Conservation (phyloP, 75 land plant genomes). For the Ceratopteris richardii region DNA sequence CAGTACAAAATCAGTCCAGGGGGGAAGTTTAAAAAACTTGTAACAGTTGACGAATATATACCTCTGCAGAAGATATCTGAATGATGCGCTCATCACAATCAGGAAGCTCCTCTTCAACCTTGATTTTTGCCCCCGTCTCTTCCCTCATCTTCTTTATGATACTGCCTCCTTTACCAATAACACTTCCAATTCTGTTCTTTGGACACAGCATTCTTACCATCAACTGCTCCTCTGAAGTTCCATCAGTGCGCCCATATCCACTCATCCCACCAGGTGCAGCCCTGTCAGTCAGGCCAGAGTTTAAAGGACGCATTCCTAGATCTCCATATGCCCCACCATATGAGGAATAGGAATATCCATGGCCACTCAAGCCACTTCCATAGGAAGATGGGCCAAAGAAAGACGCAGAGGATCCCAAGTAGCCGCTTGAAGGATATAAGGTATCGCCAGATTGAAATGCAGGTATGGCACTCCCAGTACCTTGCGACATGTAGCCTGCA, state of each 20-base stretch:
- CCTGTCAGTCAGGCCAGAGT: background rate
- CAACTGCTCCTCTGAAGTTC: constrained; percentile 27
- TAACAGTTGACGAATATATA: constrained; percentile 11
- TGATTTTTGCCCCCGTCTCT: constrained; percentile 65
- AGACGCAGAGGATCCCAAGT: constrained; percentile 6
- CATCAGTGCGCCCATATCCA: constrained; percentile 3
- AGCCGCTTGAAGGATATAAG: constrained; percentile 17
- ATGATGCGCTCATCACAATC: constrained; percentile 57
- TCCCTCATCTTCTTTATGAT: constrained; percentile 46
- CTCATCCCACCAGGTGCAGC: constrained; percentile 3
- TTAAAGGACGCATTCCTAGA: constrained; percentile 4
- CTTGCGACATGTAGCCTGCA: constrained; percentile 14
- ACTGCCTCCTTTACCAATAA: constrained; percentile 72
- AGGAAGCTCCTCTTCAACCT: constrained; percentile 39
- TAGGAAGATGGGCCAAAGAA: background rate
- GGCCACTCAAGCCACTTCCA: background rate
- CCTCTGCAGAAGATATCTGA: constrained; percentile 47
- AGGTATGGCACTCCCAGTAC: constrained; percentile 11
- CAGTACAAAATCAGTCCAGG: background rate
- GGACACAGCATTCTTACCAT: constrained; percentile 55
- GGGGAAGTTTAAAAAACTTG: background rate
- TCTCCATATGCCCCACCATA: constrained; percentile 3
- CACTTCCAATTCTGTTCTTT: constrained; percentile 62
- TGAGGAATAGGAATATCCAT: background rate
- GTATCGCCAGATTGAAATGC: background rate